A percentile compares a stretch with the other conserved stretches of the same genome.
Conservation (phyloP, 2,329 filamentous ascomycete species). For the Colletotrichum camelliae region DNA sequence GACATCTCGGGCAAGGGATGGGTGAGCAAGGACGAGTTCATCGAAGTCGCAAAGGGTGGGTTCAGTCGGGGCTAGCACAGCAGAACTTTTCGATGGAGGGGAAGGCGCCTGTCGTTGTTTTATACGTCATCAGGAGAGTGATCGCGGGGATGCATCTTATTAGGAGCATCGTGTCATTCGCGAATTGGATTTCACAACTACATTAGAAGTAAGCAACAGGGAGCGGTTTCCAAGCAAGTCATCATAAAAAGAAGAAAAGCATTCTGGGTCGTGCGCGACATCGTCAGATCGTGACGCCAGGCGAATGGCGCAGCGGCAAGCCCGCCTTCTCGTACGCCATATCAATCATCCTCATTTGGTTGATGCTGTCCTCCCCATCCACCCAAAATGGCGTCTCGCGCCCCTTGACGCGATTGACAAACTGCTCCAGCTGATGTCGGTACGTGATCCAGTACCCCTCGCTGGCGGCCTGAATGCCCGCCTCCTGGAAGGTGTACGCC, state of each 20-base stretch:
- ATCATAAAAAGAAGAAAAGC: background rate
- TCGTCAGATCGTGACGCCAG: background rate
- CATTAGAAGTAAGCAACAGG: background rate
- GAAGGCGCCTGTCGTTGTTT: background rate
- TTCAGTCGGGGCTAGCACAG: slow-evolving; percentile 7
- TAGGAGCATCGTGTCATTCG: background rate
- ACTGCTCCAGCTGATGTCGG: slow-evolving; percentile 52
- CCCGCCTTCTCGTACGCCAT: slow-evolving; percentile 46
- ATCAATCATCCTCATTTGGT: slow-evolving; percentile 52
- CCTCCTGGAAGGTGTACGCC: slow-evolving; percentile 39
- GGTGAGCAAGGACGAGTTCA: slow-evolving; percentile 72
- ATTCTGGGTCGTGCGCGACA: background rate
- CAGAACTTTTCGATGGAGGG: background rate
- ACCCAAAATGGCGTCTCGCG: slow-evolving; percentile 44
- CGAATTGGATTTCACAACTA: background rate
- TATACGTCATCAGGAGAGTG: background rate
- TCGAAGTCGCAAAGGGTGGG: slow-evolving; percentile 52
- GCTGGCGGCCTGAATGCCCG: slow-evolving; percentile 31
- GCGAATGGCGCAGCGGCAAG: slow-evolving; percentile 21
- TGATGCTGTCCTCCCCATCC: slow-evolving; percentile 44
- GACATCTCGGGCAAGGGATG: slow-evolving; percentile 92
- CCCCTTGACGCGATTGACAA: slow-evolving; percentile 49
- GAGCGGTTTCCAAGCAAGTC: background rate
- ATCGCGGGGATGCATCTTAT: background rate
- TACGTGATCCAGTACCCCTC: slow-evolving; percentile 49